phyloP scores from a whole-genome alignment of 2,329 filamentous ascomycete species.

The Phialocephala subalpina region DNA sequence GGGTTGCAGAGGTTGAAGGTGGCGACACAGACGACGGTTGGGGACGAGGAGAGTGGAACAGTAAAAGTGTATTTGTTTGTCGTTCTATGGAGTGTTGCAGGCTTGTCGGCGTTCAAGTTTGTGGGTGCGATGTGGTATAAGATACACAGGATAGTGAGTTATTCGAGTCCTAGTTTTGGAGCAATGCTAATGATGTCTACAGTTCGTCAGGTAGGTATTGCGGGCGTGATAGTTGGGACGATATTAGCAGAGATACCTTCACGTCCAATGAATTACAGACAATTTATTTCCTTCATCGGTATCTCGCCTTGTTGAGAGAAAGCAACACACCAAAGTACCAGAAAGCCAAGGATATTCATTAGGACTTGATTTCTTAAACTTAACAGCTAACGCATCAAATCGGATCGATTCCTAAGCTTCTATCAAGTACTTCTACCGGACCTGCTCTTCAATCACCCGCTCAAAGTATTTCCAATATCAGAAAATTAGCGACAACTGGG shows the following conservation, averaged over 20 bases:
- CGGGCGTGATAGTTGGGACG: background rate
- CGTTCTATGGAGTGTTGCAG: constrained; percentile 39
- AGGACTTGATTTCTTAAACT: too few relatives aligned
- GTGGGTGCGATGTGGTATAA: constrained; percentile 36
- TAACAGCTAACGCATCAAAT: too few relatives aligned
- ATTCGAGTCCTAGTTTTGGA: background rate
- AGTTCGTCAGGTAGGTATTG: background rate
- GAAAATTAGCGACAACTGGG: too few relatives aligned
- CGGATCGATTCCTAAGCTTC: too few relatives aligned
- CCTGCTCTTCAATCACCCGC: too few relatives aligned
- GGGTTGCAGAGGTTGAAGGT: constrained; percentile 91
- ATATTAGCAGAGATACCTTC: background rate
- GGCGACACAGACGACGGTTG: constrained; percentile 73
- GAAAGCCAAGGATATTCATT: too few relatives aligned
- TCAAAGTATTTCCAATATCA: too few relatives aligned
- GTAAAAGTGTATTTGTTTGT: constrained; percentile 35
- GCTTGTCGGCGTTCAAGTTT: constrained; percentile 34
- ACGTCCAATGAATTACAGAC: background rate
- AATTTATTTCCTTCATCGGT: background rate
- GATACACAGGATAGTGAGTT: constrained; percentile 31
- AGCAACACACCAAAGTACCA: background rate
- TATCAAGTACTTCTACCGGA: too few relatives aligned
- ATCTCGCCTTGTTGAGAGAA: background rate
- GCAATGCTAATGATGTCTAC: background rate
- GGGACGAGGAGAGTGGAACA: constrained; percentile 63